phyloP scores from a whole-genome alignment of 345 rosid genomes.

The Citrus medica region DNA sequence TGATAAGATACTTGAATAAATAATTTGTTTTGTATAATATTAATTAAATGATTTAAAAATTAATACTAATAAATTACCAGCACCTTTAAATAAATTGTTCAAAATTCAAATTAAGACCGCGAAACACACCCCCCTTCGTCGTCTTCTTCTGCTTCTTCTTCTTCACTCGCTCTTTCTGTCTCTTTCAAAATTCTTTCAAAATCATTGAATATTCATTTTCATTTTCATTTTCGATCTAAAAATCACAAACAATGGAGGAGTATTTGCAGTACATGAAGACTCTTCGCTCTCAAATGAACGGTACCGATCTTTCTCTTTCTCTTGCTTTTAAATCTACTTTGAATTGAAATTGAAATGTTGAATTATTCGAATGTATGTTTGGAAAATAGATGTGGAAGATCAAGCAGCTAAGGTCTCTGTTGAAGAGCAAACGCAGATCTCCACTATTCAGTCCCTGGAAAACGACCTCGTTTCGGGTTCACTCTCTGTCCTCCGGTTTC shows the following conservation, averaged over 20 bases:
- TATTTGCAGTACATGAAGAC: constrained; percentile 76
- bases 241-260: constrained; percentile 56
- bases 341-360: background rate
- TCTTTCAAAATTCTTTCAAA: background rate
- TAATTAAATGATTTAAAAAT: too few species aligned
- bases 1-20: too few species aligned
- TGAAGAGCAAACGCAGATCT: constrained; percentile 60
- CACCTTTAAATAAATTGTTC: background rate
- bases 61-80: background rate
- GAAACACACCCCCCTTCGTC: background rate
- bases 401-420: constrained; percentile 64
- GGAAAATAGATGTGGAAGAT: constrained; percentile 68
- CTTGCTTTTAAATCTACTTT: background rate
- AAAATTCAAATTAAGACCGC: background rate
- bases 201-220: background rate
- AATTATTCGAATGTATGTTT: background rate
- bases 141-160: too few species aligned
- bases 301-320: constrained; percentile 21
- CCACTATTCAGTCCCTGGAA: constrained; percentile 53
- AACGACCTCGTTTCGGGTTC: constrained; percentile 53
- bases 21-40: too few species aligned
- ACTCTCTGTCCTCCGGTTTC: background rate
- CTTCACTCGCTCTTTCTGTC: background rate
- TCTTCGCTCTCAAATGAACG: constrained; percentile 79
- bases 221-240: background rate